Conservation (phyloP, 2,329 filamentous ascomycete species). For the Botrytis porri region DNA sequence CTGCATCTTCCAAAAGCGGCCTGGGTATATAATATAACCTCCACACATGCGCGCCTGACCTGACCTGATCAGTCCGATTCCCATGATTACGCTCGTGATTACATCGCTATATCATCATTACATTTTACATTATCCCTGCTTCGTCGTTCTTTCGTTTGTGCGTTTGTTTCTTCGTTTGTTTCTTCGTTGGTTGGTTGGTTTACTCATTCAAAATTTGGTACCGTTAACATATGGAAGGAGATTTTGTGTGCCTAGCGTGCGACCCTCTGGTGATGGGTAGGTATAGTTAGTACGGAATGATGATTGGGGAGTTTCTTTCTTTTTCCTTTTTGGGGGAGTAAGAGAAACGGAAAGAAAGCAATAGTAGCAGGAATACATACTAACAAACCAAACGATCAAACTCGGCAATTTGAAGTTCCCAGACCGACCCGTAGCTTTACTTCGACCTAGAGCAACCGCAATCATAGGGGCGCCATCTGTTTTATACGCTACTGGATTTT, state of each 20-base stretch:
- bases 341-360: not conserved
- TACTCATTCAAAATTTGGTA: not conserved
- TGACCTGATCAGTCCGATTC: not conserved
- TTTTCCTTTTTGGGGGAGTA: too few species aligned
- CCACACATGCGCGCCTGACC: not conserved
- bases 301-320: fast-evolving
- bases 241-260: conserved; percentile 10
- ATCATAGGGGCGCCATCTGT: conserved; percentile 26
- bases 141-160: not conserved
- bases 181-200: not conserved
- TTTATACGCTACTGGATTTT: conserved; percentile 29
- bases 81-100: not conserved
- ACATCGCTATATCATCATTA: not conserved
- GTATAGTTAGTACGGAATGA: not conserved
- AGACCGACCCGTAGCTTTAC: conserved; percentile 29
- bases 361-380: conserved; percentile 25
- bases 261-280: not conserved
- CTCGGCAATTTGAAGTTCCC: conserved; percentile 32
- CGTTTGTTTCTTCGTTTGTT: not conserved
- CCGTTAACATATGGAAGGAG: conserved; percentile 6
- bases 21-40: not conserved
- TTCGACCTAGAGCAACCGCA: conserved; percentile 32
- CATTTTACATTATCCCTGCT: not conserved
- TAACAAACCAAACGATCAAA: conserved; percentile 31
- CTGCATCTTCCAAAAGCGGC: not conserved